Conservation (phyloP, 352 stramenopile species). For the Phytophthora rubi region DNA sequence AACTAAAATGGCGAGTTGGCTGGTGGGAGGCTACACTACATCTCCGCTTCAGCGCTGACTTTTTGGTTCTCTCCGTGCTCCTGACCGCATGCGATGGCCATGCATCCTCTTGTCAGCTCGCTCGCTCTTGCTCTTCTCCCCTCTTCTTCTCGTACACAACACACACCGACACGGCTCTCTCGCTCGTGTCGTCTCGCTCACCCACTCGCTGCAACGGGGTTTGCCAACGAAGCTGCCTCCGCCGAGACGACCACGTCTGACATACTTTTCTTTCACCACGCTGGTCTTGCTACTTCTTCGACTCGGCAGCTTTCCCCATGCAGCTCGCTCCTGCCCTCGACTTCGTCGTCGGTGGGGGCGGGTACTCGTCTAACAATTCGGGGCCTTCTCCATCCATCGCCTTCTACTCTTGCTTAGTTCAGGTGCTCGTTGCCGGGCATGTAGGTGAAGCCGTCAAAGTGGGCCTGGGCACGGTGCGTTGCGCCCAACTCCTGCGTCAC, state of each 20-base stretch:
- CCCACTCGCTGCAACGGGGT: slow-evolving; percentile 26
- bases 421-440: slow-evolving; percentile 69
- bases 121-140: slow-evolving; percentile 31
- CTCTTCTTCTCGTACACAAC: slow-evolving; percentile 41
- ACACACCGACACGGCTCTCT: slow-evolving; percentile 50
- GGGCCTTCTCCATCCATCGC: background rate
- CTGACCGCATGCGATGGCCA: background rate
- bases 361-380: slow-evolving; percentile 42
- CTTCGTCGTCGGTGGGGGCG: slow-evolving; percentile 29
- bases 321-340: slow-evolving; percentile 25
- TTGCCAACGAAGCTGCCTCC: slow-evolving; percentile 34
- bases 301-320: slow-evolving; percentile 36
- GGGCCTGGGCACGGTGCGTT: slow-evolving; percentile 81
- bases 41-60: slow-evolving; percentile 27
- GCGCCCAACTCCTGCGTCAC: slow-evolving; percentile 86
- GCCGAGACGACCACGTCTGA: slow-evolving; percentile 12
- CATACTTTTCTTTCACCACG: slow-evolving; percentile 19
- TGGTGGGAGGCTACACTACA: slow-evolving; percentile 16
- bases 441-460: slow-evolving; percentile 96
- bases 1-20: slow-evolving; percentile 39
- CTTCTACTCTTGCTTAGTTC: slow-evolving; percentile 49
- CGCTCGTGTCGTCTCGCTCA: slow-evolving; percentile 35
- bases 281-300: slow-evolving; percentile 22
- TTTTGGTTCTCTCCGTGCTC: slow-evolving; percentile 1
- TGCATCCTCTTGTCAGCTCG: slow-evolving; percentile 20